Evolutionary conservation across 495 filamentous ascomycete genomes (phyloP), one percentile per base, ranked within the genome.

Genomic region (Thermochaetoides thermophila): DNA sequence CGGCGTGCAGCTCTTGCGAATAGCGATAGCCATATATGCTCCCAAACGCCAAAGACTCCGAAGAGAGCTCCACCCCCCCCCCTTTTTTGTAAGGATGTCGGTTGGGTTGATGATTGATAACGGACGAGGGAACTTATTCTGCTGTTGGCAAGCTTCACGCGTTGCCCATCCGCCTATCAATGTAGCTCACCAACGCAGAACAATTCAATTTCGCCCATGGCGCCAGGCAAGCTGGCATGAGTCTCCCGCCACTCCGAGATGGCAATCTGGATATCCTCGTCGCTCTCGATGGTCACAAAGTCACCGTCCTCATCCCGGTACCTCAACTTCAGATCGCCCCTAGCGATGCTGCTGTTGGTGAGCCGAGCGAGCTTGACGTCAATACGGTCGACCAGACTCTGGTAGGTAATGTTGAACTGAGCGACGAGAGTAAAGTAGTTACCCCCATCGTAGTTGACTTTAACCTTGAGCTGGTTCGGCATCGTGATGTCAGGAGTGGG

Each of bases 241-340:
- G 76, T 71, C 40, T 89, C 83, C 33, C 79, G 74, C 79, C 84
- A 94, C 42, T 86, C 84, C 56, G 85, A 74, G 48, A 96, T 95
- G 12, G 89, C 89, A 28, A 82, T 78, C 43, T 84, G 80, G 15
- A 97, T 87, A 36, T 93, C 89, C 43, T 97, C 89, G 43, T 97
- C 87, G 34, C 78, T 82, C 48, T 86, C 75, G 42, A 97, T 96
- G 12, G 74, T 86, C 27, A 97, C 81, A 46, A 75, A 85, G 48
- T 96, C 91, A 8, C 80, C 81, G 42, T 94, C 84, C 37, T 93
- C 86, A 49, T 97, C 91, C 29, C 75, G 69, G 55, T 96, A 97
- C 37, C 81, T 80, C 28, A 97, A 56, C 52, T 81, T 78, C 39
- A 91, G 68, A 31, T 74, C 74, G 37, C 81, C 81, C 44, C 66